Conservation (phyloP, 2,329 filamentous ascomycete genomes). For the Macrophomina phaseolina region DNA sequence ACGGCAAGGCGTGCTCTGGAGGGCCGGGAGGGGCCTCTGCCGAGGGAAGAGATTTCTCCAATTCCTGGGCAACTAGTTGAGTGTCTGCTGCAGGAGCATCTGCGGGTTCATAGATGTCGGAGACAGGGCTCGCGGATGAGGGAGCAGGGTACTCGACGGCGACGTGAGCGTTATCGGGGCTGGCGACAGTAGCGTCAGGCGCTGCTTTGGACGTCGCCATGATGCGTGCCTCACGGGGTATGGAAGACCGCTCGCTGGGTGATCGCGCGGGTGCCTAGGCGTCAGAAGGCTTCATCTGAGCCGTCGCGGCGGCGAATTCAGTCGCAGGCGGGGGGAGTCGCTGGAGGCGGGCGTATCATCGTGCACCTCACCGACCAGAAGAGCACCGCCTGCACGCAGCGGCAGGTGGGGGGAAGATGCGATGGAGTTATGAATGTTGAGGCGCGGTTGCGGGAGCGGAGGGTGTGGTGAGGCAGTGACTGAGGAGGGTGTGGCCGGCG, state of each 20-base stretch:
- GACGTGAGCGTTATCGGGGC: conserved; percentile 12
- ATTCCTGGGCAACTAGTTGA: not conserved
- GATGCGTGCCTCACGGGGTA: conserved; percentile 13
- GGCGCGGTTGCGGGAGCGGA: conserved; percentile 2
- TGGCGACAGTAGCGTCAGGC: conserved; percentile 15
- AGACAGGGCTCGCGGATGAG: conserved; percentile 4
- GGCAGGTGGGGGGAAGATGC: conserved; percentile 5
- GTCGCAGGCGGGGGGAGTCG: conserved; percentile 25
- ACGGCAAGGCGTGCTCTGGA: conserved; percentile 29
- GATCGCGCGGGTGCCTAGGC: conserved; percentile 13
- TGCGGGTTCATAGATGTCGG: conserved; percentile 3
- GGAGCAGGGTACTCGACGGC: not conserved
- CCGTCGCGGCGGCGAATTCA: conserved; percentile 22
- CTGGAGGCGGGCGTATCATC: conserved; percentile 37
- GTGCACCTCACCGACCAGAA: conserved; percentile 33
- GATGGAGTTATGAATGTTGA: conserved; percentile 19
- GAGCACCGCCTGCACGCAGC: conserved; percentile 25
- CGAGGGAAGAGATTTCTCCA: conserved; percentile 7
- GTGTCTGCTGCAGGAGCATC: not conserved
- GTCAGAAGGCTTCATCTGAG: conserved; percentile 20
- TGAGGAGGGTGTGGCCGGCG: conserved; percentile 16
- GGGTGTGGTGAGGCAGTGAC: conserved; percentile 20
- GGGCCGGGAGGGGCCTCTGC: conserved; percentile 1
- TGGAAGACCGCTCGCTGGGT: conserved; percentile 14
- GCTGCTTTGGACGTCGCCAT: conserved; percentile 22